Conservation (phyloP, 2,329 filamentous ascomycete species). For the Penicillium janthinellum region DNA sequence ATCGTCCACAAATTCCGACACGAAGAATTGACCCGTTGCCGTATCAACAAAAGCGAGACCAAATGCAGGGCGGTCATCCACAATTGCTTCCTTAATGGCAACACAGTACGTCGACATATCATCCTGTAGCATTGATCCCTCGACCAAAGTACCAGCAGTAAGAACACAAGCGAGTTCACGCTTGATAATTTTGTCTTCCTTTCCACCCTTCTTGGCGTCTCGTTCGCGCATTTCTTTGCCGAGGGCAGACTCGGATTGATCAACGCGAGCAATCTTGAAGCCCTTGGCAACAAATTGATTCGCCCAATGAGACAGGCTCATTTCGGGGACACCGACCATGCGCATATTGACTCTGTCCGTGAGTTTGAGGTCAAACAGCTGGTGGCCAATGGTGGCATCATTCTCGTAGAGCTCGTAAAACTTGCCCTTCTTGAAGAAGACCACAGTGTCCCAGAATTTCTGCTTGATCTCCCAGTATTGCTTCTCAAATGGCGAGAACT, state of each 20-base stretch:
- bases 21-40: conserved; percentile 89
- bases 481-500: conserved; percentile 93
- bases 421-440: conserved; percentile 99
- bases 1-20: conserved; percentile 92
- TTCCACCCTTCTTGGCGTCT: conserved; percentile 59
- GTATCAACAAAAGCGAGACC: conserved; percentile 94
- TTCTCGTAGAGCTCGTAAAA: conserved; percentile 99
- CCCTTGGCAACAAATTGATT: conserved; percentile 98
- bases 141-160: conserved; percentile 89
- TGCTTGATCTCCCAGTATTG: conserved; percentile 99
- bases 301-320: conserved; percentile 93
- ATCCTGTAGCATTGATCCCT: conserved; percentile 94
- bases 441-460: conserved; percentile 94
- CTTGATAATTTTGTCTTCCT: conserved; percentile 89
- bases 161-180: conserved; percentile 89
- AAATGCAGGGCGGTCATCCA: conserved; percentile 77
- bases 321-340: conserved; percentile 97
- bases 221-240: conserved; percentile 99
- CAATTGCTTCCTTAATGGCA: conserved; percentile 78
- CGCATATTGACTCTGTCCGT: conserved; percentile 99
- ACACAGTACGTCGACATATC: conserved; percentile 97
- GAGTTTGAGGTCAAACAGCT: conserved; percentile 95
- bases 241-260: conserved; percentile 93
- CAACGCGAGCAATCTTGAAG: conserved; percentile 93
- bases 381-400: conserved; percentile 93